Percentiles rank a stretch among this genome's conserved stretches.
Conservation (phyloP, 2,329 filamentous ascomycete species). For the Trichophaea hybrida region DNA sequence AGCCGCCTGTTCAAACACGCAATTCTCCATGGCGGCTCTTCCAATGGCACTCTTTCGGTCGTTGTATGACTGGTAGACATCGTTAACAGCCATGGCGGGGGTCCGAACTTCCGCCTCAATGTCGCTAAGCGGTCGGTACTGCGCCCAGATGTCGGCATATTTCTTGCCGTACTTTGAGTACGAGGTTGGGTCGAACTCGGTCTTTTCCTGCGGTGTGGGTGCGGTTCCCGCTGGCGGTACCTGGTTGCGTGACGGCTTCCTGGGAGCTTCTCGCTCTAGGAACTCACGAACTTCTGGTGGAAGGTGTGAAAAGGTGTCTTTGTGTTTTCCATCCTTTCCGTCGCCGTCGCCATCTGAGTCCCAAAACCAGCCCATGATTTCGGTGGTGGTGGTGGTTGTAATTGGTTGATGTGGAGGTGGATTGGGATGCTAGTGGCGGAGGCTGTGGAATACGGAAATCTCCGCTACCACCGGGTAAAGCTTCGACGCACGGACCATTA, state of each 20-base stretch:
- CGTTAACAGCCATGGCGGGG: conserved; percentile 65
- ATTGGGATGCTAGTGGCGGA: background rate
- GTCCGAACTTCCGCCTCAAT: conserved; percentile 55
- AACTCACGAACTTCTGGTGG: conserved; percentile 75
- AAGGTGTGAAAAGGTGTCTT: conserved; percentile 58
- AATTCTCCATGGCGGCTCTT: conserved; percentile 79
- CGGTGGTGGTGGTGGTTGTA: background rate
- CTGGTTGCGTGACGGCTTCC: conserved; percentile 41
- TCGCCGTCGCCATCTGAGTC: conserved; percentile 28
- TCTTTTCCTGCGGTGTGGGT: conserved; percentile 19
- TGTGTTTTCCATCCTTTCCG: conserved; percentile 29
- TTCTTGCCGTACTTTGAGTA: conserved; percentile 50
- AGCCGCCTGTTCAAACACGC: conserved; percentile 69
- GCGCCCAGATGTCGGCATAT: conserved; percentile 84
- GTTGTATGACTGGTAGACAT: conserved; percentile 73
- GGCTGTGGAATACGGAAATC: background rate
- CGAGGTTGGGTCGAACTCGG: conserved; percentile 24
- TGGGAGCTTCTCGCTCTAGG: conserved; percentile 65
- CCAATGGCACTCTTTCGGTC: conserved; percentile 65
- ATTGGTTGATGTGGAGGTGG: background rate
- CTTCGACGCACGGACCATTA: too few relatives aligned
- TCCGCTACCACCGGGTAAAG: too few relatives aligned
- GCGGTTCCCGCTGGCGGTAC: conserved; percentile 28
- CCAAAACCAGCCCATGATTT: conserved; percentile 51
- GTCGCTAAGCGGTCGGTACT: conserved; percentile 58